phyloP scores from a whole-genome alignment of 768 basidiomycete genomes.

The Podaxis mareebaensis region DNA sequence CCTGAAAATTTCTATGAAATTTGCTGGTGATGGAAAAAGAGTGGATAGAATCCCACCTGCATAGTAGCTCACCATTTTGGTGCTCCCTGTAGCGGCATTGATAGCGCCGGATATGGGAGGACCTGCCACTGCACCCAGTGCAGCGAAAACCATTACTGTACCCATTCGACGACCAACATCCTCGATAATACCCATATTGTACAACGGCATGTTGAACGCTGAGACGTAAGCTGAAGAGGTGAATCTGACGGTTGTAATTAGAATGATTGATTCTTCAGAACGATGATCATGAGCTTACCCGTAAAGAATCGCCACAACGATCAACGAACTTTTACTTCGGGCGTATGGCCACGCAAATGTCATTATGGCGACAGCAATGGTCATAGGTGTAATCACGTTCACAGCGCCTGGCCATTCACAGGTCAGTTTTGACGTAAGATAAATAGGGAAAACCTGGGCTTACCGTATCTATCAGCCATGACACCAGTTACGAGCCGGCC shows the following conservation, averaged over 20 bases:
- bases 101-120: constrained; percentile 69
- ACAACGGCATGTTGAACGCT: constrained; percentile 45
- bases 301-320: constrained; percentile 54
- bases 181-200: constrained; percentile 48
- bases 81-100: constrained; percentile 44
- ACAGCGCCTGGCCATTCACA: constrained; percentile 43
- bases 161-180: constrained; percentile 62
- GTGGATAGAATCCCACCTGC: constrained; percentile 35
- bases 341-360: constrained; percentile 66
- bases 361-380: constrained; percentile 44
- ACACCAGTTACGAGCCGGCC: constrained; percentile 54
- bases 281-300: constrained; percentile 39
- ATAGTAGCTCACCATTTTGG: constrained; percentile 46
- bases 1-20: constrained; percentile 9
- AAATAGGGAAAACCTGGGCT: constrained; percentile 16
- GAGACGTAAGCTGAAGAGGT: constrained; percentile 52
- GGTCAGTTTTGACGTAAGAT: neutral
- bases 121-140: constrained; percentile 56
- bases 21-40: neutral
- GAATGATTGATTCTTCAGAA: neutral
- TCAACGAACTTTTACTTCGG: constrained; percentile 36
- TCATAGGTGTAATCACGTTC: constrained; percentile 59
- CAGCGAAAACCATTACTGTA: constrained; percentile 51
- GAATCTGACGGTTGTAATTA: constrained; percentile 30
- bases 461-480: constrained; percentile 51